phyloP scores from a whole-genome alignment of 768 basidiomycete species.

The Macrolepiota dolichaula region DNA sequence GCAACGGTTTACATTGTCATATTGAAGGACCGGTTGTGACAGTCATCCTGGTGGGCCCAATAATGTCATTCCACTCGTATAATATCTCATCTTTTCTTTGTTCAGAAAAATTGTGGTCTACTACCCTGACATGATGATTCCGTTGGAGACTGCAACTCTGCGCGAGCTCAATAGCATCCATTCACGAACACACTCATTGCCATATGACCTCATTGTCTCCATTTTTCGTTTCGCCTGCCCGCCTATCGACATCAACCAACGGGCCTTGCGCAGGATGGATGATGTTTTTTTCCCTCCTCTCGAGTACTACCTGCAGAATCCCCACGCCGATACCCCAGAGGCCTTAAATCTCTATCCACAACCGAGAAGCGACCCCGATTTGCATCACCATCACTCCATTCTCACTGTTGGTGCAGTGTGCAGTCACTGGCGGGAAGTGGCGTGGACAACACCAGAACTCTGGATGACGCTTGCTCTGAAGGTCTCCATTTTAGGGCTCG shows the following conservation, averaged over 20 bases:
- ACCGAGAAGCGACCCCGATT: background rate
- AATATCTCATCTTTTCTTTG: no score
- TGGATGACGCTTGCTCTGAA: background rate
- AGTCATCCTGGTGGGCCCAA: no score
- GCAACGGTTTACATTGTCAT: no score
- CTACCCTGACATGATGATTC: no score
- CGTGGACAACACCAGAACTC: background rate
- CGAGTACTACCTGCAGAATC: no score
- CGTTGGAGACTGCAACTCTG: background rate
- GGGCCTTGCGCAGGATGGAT: background rate
- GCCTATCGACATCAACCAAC: background rate
- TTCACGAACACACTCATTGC: background rate
- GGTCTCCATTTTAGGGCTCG: background rate
- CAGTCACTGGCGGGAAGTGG: background rate
- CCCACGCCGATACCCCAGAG: no score
- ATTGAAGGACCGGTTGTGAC: no score
- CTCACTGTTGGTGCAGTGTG: background rate
- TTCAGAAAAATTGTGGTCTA: no score
- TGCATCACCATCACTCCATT: background rate
- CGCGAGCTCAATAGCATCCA: background rate
- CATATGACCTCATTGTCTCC: background rate
- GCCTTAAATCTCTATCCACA: background rate
- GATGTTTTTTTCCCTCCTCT: background rate
- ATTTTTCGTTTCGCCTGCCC: conserved; percentile 7
- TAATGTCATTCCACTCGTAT: no score